A percentile compares a stretch with the other conserved stretches of the same genome.
These are phyloP conservation scores for Zygoascus meyerae DNA, from an alignment of 1,139 yeast species.

Conservation along the genomic window DNA sequence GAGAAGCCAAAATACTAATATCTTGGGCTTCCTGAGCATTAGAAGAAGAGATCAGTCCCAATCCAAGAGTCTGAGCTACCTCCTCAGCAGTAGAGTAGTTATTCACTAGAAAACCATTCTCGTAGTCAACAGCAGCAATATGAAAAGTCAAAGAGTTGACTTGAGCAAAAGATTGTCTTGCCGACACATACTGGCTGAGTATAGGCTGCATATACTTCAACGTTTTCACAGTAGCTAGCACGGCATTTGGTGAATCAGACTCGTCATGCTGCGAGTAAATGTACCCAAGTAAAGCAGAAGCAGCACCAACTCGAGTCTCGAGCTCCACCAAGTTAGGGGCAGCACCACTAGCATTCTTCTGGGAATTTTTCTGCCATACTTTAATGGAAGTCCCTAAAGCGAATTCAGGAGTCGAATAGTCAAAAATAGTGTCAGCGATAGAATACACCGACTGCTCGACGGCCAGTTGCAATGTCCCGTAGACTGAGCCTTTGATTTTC, in stretches of 20 bases:
- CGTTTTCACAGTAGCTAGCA: constrained; percentile 64
- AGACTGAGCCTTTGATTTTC: constrained; percentile 23
- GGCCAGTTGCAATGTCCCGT: constrained; percentile 52
- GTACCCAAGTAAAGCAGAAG: constrained; percentile 73
- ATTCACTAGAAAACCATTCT: constrained; percentile 44
- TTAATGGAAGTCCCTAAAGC: constrained; percentile 55
- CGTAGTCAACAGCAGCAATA: constrained; percentile 51
- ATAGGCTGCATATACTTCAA: constrained; percentile 62
- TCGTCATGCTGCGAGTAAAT: constrained; percentile 33
- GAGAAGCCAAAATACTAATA: constrained; percentile 59
- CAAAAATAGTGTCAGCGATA: constrained; percentile 58
- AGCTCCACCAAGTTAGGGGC: constrained; percentile 56
- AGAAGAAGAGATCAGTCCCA: constrained; percentile 70
- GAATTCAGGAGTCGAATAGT: constrained; percentile 60
- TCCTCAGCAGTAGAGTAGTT: constrained; percentile 63
- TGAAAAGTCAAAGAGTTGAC: constrained; percentile 49
- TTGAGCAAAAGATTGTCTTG: constrained; percentile 18
- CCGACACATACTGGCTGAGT: constrained; percentile 37
- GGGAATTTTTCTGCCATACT: constrained; percentile 49
- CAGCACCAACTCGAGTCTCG: constrained; percentile 82
- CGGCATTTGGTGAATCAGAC: constrained; percentile 26
- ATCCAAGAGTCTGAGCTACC: constrained; percentile 58
- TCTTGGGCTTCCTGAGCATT: constrained; percentile 47
- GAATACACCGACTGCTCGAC: constrained; percentile 64
- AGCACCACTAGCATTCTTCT: constrained; percentile 48